These are phyloP conservation scores for Magnaporthiopsis poae DNA, from an alignment of 2,329 filamentous ascomycete species.

Conservation along the genomic window DNA sequence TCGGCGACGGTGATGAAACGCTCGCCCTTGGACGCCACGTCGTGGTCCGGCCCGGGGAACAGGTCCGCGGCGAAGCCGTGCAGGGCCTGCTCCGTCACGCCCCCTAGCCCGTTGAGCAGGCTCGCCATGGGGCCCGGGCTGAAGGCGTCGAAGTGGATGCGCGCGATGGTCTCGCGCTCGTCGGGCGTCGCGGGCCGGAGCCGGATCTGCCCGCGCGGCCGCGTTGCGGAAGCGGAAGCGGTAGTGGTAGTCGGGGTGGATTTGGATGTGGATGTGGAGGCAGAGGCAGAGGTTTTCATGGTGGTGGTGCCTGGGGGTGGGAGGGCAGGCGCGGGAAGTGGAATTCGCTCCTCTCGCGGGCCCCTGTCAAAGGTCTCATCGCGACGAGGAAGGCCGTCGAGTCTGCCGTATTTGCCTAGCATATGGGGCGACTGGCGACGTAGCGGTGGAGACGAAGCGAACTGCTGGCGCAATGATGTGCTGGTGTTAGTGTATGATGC, in stretches of 20 bases:
- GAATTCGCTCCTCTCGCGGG: too few species aligned
- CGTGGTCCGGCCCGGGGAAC: constrained; percentile 8
- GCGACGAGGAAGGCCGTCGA: neutral
- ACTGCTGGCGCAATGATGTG: neutral
- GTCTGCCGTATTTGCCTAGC: neutral
- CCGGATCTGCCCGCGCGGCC: constrained; percentile 12
- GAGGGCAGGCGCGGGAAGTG: neutral
- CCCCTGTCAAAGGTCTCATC: too few species aligned
- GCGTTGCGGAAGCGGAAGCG: neutral
- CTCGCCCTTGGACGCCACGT: constrained; percentile 9
- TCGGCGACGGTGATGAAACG: constrained; percentile 19
- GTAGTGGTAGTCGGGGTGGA: neutral
- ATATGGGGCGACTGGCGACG: neutral
- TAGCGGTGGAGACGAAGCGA: too few species aligned
- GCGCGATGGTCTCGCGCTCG: constrained; percentile 14
- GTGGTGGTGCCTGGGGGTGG: too few species aligned
- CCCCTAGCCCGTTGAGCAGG: constrained; percentile 18
- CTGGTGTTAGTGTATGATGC: neutral
- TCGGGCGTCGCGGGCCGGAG: constrained; percentile 16
- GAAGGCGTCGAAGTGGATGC: constrained; percentile 18
- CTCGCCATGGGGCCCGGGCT: constrained; percentile 14
- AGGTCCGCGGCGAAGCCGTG: constrained; percentile 13
- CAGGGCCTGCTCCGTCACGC: constrained; percentile 12
- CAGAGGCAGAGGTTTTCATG: too few species aligned
- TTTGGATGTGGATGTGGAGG: too few species aligned